Evolutionary conservation across 106 monocot genomes (phyloP).

Genomic region (Amphibolis antarctica): DNA sequence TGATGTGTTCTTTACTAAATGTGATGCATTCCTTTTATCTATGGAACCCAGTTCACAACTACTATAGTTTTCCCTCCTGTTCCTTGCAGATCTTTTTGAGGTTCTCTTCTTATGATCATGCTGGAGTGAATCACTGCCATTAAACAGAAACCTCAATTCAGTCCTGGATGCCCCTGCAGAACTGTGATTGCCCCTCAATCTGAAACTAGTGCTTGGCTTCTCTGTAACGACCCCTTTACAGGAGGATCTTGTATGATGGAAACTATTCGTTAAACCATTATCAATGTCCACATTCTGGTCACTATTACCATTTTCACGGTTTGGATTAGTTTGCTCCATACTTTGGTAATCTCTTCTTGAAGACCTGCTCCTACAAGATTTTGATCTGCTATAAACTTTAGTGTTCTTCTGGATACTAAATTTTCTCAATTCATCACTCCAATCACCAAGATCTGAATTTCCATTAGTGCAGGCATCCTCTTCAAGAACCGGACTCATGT

Average conservation of each 20-base stretch:
- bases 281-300: constrained; percentile 8
- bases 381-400: constrained; percentile 60
- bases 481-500: constrained; percentile 7
- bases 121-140: constrained; percentile 18
- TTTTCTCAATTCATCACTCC: too few species aligned
- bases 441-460: constrained; percentile 27
- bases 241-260: constrained; percentile 33
- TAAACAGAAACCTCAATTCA: constrained; percentile 17
- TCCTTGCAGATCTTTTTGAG: constrained; percentile 54
- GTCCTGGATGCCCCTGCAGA: constrained; percentile 22
- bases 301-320: constrained; percentile 20
- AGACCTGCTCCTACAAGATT: constrained; percentile 20
- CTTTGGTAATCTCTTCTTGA: constrained; percentile 16
- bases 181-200: constrained; percentile 18
- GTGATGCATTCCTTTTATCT: constrained; percentile 28
- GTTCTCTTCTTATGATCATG: constrained; percentile 26
- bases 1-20: constrained; percentile 36
- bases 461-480: constrained; percentile 36
- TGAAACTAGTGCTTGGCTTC: constrained; percentile 10
- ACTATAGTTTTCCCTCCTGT: constrained; percentile 47
- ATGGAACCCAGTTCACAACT: constrained; percentile 14
- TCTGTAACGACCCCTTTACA: constrained; percentile 9
- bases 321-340: constrained; percentile 39
- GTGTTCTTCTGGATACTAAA: constrained; percentile 10
- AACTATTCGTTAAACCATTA: constrained; percentile 18